Evolutionary conservation across 805 yeast genomes (phyloP).

Genomic region (Barnettozyma wickerhamii): DNA sequence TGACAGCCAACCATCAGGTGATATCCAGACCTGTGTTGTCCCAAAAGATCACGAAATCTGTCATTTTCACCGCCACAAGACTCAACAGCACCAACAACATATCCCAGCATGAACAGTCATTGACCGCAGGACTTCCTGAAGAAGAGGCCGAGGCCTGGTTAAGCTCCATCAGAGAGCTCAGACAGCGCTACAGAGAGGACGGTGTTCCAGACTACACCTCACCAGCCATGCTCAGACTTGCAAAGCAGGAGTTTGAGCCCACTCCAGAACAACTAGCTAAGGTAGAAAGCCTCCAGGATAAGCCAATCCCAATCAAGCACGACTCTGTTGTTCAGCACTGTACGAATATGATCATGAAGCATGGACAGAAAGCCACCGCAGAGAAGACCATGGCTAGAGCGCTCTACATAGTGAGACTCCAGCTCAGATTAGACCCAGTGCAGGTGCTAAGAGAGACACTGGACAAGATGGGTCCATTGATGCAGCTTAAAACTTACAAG

Average conservation of each 20-base stretch:
- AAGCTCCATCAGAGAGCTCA: constrained; percentile 34
- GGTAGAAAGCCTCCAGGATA: constrained; percentile 42
- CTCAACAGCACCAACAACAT: constrained; percentile 4
- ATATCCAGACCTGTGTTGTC: not conserved
- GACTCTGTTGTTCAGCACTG: constrained; percentile 77
- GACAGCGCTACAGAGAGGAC: constrained; percentile 30
- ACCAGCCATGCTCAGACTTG: constrained; percentile 23
- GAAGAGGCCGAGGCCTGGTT: constrained; percentile 41
- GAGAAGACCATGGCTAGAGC: constrained; percentile 71
- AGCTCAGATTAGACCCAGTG: constrained; percentile 76
- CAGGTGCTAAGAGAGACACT: constrained; percentile 66
- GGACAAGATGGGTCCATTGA: constrained; percentile 81
- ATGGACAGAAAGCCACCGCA: constrained; percentile 84
- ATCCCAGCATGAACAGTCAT: constrained; percentile 5
- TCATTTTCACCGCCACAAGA: not conserved
- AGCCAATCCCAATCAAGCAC: constrained; percentile 53
- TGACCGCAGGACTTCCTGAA: constrained; percentile 8
- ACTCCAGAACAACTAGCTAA: constrained; percentile 61
- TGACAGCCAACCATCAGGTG: not conserved
- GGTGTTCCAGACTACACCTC: constrained; percentile 28
- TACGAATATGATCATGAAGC: constrained; percentile 85
- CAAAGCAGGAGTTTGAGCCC: constrained; percentile 44
- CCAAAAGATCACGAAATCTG: not conserved
- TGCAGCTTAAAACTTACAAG: constrained; percentile 68
- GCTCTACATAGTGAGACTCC: constrained; percentile 69